Conservation (phyloP, 768 basidiomycete genomes). For the Dacryopinax spathularia region DNA sequence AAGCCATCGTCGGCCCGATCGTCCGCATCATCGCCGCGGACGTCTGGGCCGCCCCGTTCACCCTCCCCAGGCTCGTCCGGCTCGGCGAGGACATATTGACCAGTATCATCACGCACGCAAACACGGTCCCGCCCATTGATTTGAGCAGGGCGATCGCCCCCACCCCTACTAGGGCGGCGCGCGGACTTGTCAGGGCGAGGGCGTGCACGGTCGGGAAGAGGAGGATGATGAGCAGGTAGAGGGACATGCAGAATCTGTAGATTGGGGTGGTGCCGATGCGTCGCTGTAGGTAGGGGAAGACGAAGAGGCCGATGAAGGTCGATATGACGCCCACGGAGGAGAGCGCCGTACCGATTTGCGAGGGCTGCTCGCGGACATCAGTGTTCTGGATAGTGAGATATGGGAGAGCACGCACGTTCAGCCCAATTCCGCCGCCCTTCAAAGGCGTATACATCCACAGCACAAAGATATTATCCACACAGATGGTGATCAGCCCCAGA, state of each 20-base stretch:
- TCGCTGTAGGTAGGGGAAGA: conserved; percentile 10
- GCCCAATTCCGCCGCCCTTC: conserved; percentile 10
- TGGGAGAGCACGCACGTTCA: conserved; percentile 8
- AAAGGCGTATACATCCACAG: conserved; percentile 13
- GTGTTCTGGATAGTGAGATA: not conserved
- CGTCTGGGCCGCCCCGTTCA: conserved; percentile 1
- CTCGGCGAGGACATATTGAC: not conserved
- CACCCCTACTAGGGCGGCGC: not conserved
- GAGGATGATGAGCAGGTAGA: conserved; percentile 6
- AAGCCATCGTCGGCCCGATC: not conserved
- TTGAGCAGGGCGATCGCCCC: not conserved
- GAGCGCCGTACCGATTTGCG: conserved; percentile 8
- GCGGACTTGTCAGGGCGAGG: not conserved
- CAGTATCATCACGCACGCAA: not conserved
- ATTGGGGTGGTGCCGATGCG: conserved; percentile 6
- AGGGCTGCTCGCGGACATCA: conserved; percentile 2
- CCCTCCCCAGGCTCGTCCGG: not conserved
- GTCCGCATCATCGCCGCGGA: conserved; percentile 3
- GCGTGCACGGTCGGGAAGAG: conserved; percentile 8
- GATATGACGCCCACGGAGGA: conserved; percentile 9
- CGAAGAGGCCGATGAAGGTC: conserved; percentile 9
- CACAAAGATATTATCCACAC: conserved; percentile 10
- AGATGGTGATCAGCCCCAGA: conserved; percentile 8
- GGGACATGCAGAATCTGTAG: conserved; percentile 3
- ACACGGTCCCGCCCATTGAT: not conserved